A percentile compares a stretch with the other conserved stretches of the same genome.
phyloP scores from a whole-genome alignment of 768 basidiomycete species.

The Amanita pseudoporphyria region DNA sequence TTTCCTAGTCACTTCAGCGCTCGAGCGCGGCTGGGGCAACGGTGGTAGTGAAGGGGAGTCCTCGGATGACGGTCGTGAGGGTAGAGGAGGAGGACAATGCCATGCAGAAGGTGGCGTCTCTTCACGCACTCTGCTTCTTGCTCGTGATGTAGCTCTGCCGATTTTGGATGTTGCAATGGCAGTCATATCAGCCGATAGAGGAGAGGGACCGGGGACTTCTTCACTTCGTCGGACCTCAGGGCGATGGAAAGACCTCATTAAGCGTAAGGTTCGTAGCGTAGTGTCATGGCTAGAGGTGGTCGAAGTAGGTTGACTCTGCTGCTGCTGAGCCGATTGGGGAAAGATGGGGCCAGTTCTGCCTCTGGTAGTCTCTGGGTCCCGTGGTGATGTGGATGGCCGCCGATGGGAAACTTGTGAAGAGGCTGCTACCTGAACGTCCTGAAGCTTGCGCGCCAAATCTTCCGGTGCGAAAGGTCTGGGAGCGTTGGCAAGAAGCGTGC shows the following conservation, averaged over 20 bases:
- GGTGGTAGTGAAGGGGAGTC: not conserved
- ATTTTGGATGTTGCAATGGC: not conserved
- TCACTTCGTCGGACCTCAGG: constrained; percentile 26
- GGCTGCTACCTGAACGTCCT: constrained; percentile 34
- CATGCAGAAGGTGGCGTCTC: constrained; percentile 3
- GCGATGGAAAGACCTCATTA: constrained; percentile 56
- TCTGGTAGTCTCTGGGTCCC: not conserved
- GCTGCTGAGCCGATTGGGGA: constrained; percentile 12
- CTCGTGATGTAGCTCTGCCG: not conserved
- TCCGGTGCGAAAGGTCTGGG: constrained; percentile 39
- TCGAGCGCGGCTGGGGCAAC: not conserved
- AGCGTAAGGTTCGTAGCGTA: constrained; percentile 26
- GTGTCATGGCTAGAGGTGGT: constrained; percentile 15
- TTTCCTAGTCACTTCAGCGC: not conserved
- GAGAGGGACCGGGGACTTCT: constrained; percentile 21
- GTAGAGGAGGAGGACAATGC: constrained; percentile 2
- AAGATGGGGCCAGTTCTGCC: constrained; percentile 6
- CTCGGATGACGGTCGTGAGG: not conserved
- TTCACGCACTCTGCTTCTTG: constrained; percentile 5
- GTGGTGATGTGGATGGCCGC: not conserved
- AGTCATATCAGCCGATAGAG: constrained; percentile 14
- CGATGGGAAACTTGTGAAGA: not conserved
- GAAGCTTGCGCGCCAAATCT: constrained; percentile 49
- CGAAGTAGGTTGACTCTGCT: constrained; percentile 8
- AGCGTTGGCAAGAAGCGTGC: constrained; percentile 32